Base-by-base conservation (phyloP, 495 filamentous ascomycete genomes). In the Penicillium herquei region DNA sequence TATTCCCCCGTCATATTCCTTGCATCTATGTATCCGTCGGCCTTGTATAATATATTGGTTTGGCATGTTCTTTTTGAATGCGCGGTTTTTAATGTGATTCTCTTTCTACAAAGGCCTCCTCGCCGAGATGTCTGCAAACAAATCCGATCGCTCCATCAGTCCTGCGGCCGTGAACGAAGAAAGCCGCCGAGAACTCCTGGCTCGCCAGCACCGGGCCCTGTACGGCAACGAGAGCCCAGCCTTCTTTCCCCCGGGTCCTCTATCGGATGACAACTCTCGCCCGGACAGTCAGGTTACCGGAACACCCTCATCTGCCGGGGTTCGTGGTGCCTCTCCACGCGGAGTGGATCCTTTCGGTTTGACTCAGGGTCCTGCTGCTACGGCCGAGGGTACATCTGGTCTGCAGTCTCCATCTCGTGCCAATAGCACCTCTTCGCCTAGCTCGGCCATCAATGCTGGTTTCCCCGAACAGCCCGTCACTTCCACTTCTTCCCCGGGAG, bases 161-260 rank as follows among this genome's bases (percentile, higher is more conserved):
- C 93, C 93, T 3, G 87, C 89, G 65, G 82, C 84, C 49, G 49
- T 13, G 88, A 92, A 86, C 70, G 94, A 98, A 76, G 94, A 98
- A 49, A 92, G 96, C 55, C 91, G 94, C 65, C 93, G 94, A 56
- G 92, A 97, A 55, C 84, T 98, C 63, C 93, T 98, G 64, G 88
- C 92, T 61, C 92, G 92, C 66, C 94, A 98, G 72, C 91, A 94
- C 70, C 88, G 87, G 59, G 91, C 91, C 46, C 73, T 98, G 61
- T 98, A 96, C 71, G 90, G 90, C 68, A 82, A 85, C 56, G 86
- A 92, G 55, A 82, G 81, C 64, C 81, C 71, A 49, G 68, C 72
- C 40, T 91, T 83, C 70, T 78, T 79, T 56, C 83, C 83, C 51
- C 74, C 75, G 42, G 82, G 71, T 54, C 80, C 71, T 59, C 85